Evolutionary conservation across 495 filamentous ascomycete genomes (phyloP).

Genomic region (Acidomyces sp.): DNA sequence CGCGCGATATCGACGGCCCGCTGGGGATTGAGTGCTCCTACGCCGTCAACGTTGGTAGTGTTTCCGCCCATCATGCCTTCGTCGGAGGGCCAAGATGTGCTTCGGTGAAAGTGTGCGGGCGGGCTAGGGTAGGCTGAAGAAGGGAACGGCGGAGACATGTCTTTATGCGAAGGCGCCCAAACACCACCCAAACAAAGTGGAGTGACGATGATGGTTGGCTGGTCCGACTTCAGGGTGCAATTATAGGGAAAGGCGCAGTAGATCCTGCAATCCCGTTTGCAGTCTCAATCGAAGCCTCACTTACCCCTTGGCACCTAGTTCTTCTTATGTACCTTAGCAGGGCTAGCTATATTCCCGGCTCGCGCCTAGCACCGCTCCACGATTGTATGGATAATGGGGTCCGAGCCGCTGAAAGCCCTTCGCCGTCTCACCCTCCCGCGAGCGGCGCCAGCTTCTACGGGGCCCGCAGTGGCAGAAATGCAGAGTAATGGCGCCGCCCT

Average conservation of each 20-base stretch:
- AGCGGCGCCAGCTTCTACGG: no score
- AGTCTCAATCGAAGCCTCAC: neutral
- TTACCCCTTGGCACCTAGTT: constrained; percentile 6
- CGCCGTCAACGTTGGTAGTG: constrained; percentile 22
- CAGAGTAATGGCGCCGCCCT: no score
- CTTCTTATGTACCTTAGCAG: no score
- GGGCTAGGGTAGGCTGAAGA: constrained; percentile 4
- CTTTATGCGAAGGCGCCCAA: constrained; percentile 6
- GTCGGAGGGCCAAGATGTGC: neutral
- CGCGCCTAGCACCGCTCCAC: no score
- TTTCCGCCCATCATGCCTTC: constrained; percentile 24
- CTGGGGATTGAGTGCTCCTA: constrained; percentile 31
- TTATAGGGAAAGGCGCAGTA: constrained; percentile 3
- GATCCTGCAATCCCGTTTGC: neutral
- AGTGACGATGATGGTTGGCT: no score
- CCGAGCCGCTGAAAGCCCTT: no score
- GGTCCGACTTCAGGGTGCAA: no score
- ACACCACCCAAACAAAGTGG: neutral
- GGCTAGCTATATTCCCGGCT: no score
- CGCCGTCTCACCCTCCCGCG: no score
- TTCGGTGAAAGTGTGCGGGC: neutral
- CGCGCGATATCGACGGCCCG: constrained; percentile 55
- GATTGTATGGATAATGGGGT: no score
- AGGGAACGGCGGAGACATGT: constrained; percentile 2
- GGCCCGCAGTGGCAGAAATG: no score